These are phyloP conservation scores for Paralagenidium karlingii DNA, from an alignment of 352 stramenopile species.

Conservation along the genomic window DNA sequence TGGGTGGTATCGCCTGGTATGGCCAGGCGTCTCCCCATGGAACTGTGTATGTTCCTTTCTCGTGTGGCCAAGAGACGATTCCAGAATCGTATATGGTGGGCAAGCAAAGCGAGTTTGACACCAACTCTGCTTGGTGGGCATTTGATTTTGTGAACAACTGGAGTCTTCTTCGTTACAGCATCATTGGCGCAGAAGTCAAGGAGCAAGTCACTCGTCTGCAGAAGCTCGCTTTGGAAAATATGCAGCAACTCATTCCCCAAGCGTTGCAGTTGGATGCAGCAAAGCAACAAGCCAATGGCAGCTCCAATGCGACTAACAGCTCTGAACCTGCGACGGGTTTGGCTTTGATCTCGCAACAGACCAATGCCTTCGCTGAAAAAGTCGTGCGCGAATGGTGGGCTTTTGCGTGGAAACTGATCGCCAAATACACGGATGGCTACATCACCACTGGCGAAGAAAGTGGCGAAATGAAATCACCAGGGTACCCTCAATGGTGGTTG, in stretches of 20 bases:
- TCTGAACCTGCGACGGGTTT: constrained; percentile 6
- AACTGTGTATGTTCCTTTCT: constrained; percentile 66
- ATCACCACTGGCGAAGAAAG: constrained; percentile 47
- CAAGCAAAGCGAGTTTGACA: constrained; percentile 54
- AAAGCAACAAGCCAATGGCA: no score
- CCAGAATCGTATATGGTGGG: constrained; percentile 44
- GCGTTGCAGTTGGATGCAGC: constrained; percentile 8
- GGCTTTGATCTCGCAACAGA: constrained; percentile 12
- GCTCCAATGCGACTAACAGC: constrained; percentile 16
- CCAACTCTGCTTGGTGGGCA: constrained; percentile 64
- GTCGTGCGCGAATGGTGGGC: constrained; percentile 51
- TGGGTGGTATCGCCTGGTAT: constrained; percentile 57
- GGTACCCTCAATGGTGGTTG: constrained; percentile 56
- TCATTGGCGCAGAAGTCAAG: constrained; percentile 46
- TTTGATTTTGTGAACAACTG: constrained; percentile 85
- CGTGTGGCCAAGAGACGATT: constrained; percentile 27
- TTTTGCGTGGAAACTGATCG: constrained; percentile 46
- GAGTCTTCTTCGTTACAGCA: constrained; percentile 61
- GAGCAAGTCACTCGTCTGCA: constrained; percentile 21
- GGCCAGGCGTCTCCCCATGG: constrained; percentile 45
- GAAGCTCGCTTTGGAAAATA: constrained; percentile 15
- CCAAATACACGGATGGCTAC: constrained; percentile 66
- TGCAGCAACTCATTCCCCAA: background rate
- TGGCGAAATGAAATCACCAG: constrained; percentile 23
- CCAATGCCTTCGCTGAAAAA: constrained; percentile 35